Conservation (phyloP, 2,329 filamentous ascomycete genomes). For the Colletotrichum caudatum region DNA sequence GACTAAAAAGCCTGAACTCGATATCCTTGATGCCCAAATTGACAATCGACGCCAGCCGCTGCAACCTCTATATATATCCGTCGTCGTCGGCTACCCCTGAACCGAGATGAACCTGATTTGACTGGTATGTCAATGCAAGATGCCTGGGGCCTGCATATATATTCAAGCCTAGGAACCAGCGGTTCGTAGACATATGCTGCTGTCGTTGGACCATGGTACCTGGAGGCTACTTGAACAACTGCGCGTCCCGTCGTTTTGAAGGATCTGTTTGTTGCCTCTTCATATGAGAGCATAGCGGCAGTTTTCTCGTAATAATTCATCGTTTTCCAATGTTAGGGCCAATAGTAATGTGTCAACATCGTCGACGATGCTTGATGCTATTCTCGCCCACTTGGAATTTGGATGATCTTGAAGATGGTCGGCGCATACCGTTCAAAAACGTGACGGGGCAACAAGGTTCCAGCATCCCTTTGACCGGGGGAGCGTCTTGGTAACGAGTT, state of each 20-base stretch:
- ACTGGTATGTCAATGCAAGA: not conserved
- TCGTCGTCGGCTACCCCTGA: not conserved
- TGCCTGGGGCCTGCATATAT: not conserved
- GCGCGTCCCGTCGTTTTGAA: slow-evolving; percentile 30
- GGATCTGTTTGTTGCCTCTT: slow-evolving; percentile 21
- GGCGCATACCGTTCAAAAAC: not conserved
- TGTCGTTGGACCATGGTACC: not conserved
- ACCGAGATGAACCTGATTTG: slow-evolving; percentile 13
- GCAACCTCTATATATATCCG: not conserved
- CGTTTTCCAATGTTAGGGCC: not conserved
- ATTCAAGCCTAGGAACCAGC: not conserved
- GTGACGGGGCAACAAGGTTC: not conserved
- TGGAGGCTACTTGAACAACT: slow-evolving; percentile 18
- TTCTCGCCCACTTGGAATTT: not conserved
- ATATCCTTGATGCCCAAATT: slow-evolving; percentile 1
- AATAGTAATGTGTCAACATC: too few species aligned
- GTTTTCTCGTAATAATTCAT: not conserved
- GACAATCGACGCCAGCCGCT: not conserved
- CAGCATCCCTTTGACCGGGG: not conserved
- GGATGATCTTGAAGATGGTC: not conserved
- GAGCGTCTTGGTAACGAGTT: not conserved
- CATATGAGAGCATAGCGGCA: not conserved
- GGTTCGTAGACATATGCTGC: not conserved
- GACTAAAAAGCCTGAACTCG: not conserved
- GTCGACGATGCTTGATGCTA: not conserved